Evolutionary conservation across 139 green algal genomes (phyloP).

Genomic region (Mesostigma viride): DNA sequence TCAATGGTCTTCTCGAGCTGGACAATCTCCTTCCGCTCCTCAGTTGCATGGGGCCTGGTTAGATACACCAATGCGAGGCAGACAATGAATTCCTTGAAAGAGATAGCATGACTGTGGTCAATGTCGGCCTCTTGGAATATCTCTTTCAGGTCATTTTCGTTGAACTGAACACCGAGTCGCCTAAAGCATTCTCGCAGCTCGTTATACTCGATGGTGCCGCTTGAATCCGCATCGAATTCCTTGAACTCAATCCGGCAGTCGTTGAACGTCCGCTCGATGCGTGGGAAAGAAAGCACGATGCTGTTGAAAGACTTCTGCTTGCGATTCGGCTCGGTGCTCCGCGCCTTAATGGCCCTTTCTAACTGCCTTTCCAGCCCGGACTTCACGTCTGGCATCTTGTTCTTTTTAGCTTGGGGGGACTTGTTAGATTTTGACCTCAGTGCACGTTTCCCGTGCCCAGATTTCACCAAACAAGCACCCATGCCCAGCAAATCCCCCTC

Average conservation of each 20-base stretch:
- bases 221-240: neutral
- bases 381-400: too few species aligned
- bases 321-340: neutral
- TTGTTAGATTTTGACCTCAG: too few species aligned
- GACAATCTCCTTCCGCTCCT: neutral
- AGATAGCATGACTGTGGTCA: slow-evolving; percentile 21
- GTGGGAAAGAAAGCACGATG: slow-evolving; percentile 2
- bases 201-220: slow-evolving; percentile 8
- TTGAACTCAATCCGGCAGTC: neutral
- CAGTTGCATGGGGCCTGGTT: slow-evolving; percentile 6
- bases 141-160: slow-evolving; percentile 5
- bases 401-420: too few species aligned
- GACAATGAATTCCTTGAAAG: slow-evolving; percentile 35
- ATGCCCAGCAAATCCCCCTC: too few species aligned
- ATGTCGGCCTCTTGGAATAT: slow-evolving; percentile 31
- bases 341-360: neutral
- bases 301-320: slow-evolving; percentile 15
- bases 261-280: neutral
- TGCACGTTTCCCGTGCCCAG: too few species aligned
- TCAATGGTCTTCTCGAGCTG: slow-evolving; percentile 19
- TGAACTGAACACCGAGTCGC: neutral
- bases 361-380: too few species aligned
- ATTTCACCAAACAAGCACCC: too few species aligned
- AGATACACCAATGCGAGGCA: slow-evolving; percentile 27
- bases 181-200: neutral